phyloP scores from a whole-genome alignment of 257 asterid genomes.

The Solanum appendiculatum region DNA sequence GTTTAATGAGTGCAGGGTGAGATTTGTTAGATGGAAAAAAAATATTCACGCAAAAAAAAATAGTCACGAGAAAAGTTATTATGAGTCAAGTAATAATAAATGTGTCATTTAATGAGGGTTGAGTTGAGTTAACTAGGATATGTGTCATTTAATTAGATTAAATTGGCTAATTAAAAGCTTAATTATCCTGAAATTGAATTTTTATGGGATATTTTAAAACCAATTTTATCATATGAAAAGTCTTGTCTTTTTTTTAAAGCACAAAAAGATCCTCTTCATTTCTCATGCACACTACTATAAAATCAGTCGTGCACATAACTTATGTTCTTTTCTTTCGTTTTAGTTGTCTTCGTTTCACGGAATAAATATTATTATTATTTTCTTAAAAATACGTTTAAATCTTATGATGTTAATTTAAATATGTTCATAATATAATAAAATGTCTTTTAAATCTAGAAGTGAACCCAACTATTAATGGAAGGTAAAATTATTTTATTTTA shows the following conservation, averaged over 20 bases:
- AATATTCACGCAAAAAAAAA: too few relatives aligned
- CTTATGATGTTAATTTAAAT: background rate
- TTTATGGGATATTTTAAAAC: background rate
- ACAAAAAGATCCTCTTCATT: too few relatives aligned
- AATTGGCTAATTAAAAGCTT: background rate
- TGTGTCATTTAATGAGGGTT: background rate
- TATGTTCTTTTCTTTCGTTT: background rate
- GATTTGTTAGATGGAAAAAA: too few relatives aligned
- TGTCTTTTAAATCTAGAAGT: background rate
- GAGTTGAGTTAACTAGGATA: background rate
- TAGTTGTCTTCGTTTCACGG: background rate
- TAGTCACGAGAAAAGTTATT: background rate
- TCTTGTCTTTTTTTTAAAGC: background rate
- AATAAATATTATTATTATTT: too few relatives aligned
- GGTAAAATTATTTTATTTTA: background rate
- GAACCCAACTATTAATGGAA: background rate
- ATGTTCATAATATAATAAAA: background rate
- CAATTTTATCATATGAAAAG: background rate
- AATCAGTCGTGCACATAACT: background rate
- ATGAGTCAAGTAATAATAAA: background rate
- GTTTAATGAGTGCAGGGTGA: too few relatives aligned
- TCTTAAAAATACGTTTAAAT: accelerated
- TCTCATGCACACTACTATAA: too few relatives aligned
- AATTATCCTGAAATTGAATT: background rate
- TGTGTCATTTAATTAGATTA: background rate